Conservation (phyloP, 2,329 filamentous ascomycete genomes). For the Stagonosporopsis rhizophila region DNA sequence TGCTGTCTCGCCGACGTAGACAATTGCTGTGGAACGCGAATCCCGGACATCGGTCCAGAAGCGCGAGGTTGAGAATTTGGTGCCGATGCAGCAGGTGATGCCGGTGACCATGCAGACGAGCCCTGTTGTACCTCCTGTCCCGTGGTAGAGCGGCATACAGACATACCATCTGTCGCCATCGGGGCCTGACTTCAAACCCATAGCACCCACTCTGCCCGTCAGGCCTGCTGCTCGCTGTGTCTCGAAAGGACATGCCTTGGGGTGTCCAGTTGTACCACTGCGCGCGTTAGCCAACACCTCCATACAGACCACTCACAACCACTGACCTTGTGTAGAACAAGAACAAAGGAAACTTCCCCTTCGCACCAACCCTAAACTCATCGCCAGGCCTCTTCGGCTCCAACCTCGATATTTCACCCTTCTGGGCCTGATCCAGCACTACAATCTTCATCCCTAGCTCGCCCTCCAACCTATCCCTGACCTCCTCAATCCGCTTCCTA, state of each 20-base stretch:
- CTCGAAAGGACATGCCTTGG: constrained; percentile 72
- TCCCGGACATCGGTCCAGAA: constrained; percentile 78
- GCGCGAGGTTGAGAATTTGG: constrained; percentile 70
- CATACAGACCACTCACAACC: background rate
- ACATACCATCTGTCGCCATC: constrained; percentile 71
- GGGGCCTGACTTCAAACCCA: constrained; percentile 49
- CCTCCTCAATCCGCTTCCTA: constrained; percentile 63
- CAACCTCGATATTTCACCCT: constrained; percentile 56
- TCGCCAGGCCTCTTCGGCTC: constrained; percentile 62
- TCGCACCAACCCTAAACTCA: constrained; percentile 61
- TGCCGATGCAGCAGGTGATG: constrained; percentile 67
- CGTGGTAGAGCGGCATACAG: constrained; percentile 81
- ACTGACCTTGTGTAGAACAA: constrained; percentile 72
- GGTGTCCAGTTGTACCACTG: constrained; percentile 76
- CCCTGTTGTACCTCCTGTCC: constrained; percentile 70
- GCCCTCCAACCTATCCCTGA: constrained; percentile 55
- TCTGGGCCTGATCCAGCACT: constrained; percentile 59
- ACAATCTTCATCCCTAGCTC: constrained; percentile 67
- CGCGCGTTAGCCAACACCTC: constrained; percentile 16
- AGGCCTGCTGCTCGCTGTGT: constrained; percentile 56
- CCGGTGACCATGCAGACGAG: constrained; percentile 64
- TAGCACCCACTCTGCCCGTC: constrained; percentile 45
- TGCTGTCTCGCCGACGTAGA: constrained; percentile 80
- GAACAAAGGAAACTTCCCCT: constrained; percentile 63
- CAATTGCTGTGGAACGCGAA: constrained; percentile 71